Conservation (phyloP, 805 yeast genomes). For the Blastobotrys attinorum region DNA sequence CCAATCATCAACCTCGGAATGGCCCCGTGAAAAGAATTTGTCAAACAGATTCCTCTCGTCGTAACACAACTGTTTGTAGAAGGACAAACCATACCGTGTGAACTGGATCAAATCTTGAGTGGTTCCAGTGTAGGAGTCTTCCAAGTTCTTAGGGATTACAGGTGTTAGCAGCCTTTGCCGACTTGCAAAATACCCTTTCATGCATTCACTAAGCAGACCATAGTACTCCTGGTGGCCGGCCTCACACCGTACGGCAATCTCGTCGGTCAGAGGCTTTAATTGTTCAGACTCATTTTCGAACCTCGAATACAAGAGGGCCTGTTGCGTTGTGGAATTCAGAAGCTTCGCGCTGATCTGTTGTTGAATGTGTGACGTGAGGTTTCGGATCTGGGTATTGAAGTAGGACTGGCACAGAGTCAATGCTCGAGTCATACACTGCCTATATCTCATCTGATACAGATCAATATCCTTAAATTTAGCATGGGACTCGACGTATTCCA, state of each 20-base stretch:
- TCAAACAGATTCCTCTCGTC: constrained; percentile 56
- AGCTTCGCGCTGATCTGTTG: constrained; percentile 13
- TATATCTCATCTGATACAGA: constrained; percentile 59
- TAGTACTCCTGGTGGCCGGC: constrained; percentile 43
- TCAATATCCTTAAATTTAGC: constrained; percentile 63
- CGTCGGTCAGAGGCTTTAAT: constrained; percentile 31
- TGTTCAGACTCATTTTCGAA: constrained; percentile 41
- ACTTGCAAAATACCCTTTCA: constrained; percentile 50
- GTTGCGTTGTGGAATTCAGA: constrained; percentile 38
- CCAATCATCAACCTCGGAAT: constrained; percentile 43
- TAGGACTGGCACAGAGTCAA: constrained; percentile 67
- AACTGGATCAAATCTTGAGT: constrained; percentile 43
- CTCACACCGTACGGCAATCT: constrained; percentile 33
- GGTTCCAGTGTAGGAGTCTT: constrained; percentile 22
- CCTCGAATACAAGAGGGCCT: constrained; percentile 60
- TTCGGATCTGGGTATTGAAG: constrained; percentile 35
- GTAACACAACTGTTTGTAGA: constrained; percentile 49
- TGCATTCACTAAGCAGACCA: constrained; percentile 62
- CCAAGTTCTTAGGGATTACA: constrained; percentile 34
- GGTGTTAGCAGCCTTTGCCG: constrained; percentile 44
- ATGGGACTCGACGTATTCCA: constrained; percentile 49
- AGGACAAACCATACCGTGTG: constrained; percentile 55
- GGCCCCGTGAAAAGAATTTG: constrained; percentile 23
- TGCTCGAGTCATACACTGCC: constrained; percentile 78
- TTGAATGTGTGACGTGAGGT: constrained; percentile 16